Evolutionary conservation across 2,329 filamentous ascomycete genomes (phyloP), one percentile per base, ranked within the genome.

Genomic region (Microdochium bolleyi): DNA sequence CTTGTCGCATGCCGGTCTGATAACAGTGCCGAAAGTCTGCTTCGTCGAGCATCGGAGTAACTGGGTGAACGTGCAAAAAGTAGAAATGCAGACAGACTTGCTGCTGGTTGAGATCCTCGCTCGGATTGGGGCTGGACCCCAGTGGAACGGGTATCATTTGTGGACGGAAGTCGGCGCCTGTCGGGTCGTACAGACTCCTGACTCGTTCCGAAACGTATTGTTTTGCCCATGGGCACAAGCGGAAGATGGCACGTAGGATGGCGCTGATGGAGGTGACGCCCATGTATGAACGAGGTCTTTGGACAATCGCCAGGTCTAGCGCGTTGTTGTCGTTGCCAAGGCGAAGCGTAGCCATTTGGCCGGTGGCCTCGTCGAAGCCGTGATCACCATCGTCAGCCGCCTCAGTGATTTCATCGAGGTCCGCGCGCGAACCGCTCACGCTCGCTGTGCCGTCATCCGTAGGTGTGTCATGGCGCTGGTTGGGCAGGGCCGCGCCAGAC

Each of bases 181-280:
- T 24, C 10, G 41, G 19, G 19, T 22, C 59, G 0, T 60, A 51
- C 57, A 62, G 62, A 1, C 56, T 55, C 27, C 58, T 62, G 16
- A 62, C 60, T 9, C 61, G 57, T 27, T 61, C 55, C 8, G 60
- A 60, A 1, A 61, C 61, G 49, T 61, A 56, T 5, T 64, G 58
- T 37, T 67, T 64, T 21, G 63, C 58, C 24, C 62, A 60, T 1
- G 65, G 66, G 13, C 58, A 66, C 2, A 68, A 60, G n/a, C 62
- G 62, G 49, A 67, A 67, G 19, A 85, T 83, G 44, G 83, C 80
- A 57, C 82, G 76, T 30, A 85, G 70, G 5, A 79, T 79, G 3
- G 82, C 82, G 54, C 80, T 81, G 56, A 85, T 79, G 2, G 82
- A 85, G 0, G 81, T 83, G n/a, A 83, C 79, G 7, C 82, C 82